Base-by-base conservation (phyloP, 257 asterid species). In the Perilla frutescens region DNA sequence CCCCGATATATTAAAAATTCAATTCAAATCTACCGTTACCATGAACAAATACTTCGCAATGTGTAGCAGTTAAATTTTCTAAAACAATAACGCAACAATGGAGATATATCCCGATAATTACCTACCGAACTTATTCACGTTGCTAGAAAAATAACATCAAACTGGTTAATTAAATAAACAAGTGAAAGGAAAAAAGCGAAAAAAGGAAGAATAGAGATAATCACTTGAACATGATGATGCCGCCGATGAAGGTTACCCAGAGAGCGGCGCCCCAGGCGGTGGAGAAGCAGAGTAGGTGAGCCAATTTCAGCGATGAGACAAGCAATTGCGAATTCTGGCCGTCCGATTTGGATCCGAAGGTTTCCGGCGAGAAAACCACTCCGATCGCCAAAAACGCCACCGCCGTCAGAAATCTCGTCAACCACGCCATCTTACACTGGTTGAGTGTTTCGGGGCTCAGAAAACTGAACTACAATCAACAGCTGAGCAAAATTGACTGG, bases 171-270 rank as follows among this genome's bases (percentile, higher is more conserved):
- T 31, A 56, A n/a, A 70, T 4, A 4, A 54, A 34, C 34, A 14
- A 20, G 54, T 32, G 0, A 45, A 60, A 29, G 14, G 26, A 7
- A 62, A 20, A 14, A 14, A 11, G 37, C 3, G n/a, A 7, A n/a
- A 7, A 7, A n/a, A 31, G 6, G 58, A 4, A 9, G 15, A 4
- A 11, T 9, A 1, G 56, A 32, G 56, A 70, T 7, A 8, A 11
- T 74, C 86, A 95, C 99, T 89, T 95, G 89, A 95, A 95, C 99
- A 90, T 90, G 87, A 95, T 92, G 88, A 95, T 92, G 84, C 99
- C 99, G 64, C 99, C 99, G 76, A 95, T 89, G 89, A 95, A 92
- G 77, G 98, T 92, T 75, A 92, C 98, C 99, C 99, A 95, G 2
- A 92, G 80, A 73, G 98, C 95, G 11, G 98, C 97, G 7, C 99